A percentile compares a stretch with the other conserved stretches of the same genome.
Evolutionary conservation across 2,329 filamentous ascomycete species (phyloP).

Genomic region (Alternaria longipes): DNA sequence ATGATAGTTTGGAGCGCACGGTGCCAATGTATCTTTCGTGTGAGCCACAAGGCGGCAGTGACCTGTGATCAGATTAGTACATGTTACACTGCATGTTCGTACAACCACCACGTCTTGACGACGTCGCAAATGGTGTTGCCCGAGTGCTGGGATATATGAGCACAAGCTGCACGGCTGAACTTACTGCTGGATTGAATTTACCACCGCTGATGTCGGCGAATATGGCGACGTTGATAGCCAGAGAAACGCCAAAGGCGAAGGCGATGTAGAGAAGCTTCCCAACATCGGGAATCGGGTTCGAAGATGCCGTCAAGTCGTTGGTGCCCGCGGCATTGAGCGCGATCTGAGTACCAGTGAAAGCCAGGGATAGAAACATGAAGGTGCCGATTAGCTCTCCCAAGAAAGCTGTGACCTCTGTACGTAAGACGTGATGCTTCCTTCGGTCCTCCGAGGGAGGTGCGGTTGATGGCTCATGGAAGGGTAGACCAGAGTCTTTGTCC

Average conservation of each 20-base stretch:
- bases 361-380: constrained; percentile 56
- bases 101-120: background rate
- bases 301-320: constrained; percentile 38
- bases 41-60: constrained; percentile 34
- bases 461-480: constrained; percentile 25
- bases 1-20: constrained; percentile 37
- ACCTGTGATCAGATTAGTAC: constrained; percentile 31
- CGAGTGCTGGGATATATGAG: constrained; percentile 28
- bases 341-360: constrained; percentile 55
- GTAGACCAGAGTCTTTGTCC: constrained; percentile 12
- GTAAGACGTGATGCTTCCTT: constrained; percentile 14
- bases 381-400: constrained; percentile 58
- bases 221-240: constrained; percentile 49
- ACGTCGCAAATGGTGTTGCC: constrained; percentile 19
- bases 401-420: constrained; percentile 35
- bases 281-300: constrained; percentile 23
- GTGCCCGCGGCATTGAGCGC: constrained; percentile 54
- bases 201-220: constrained; percentile 50
- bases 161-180: constrained; percentile 19
- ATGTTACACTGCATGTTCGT: background rate
- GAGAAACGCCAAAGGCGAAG: constrained; percentile 45
- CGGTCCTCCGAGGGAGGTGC: constrained; percentile 14
- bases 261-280: constrained; percentile 49
- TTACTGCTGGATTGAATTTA: constrained; percentile 38
- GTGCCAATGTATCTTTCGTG: constrained; percentile 32